Evolutionary conservation across 2,329 filamentous ascomycete species (phyloP), one percentile per base, ranked within the genome.

Genomic region (Fusarium globosum): DNA sequence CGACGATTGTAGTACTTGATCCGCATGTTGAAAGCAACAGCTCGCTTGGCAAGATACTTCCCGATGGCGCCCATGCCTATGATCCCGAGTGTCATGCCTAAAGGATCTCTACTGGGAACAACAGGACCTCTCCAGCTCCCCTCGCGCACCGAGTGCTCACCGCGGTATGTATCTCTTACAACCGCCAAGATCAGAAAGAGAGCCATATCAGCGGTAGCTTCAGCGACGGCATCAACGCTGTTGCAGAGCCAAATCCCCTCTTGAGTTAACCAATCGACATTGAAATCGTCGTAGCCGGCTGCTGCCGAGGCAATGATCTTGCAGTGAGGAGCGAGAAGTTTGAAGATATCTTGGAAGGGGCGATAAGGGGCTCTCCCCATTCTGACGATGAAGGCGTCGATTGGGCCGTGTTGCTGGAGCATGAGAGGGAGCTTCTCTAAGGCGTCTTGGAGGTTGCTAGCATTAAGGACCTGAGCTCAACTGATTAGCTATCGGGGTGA

Each of bases 221-320:
- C 85, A 0, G 87, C 84, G 2, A 87, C 87, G 0, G 87, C 88
- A 67, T 90, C 83, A 6, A 85, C 77, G 0, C 84, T 84, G 71
- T 88, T 90, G 79, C 86, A 89, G 73, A 90, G 89, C 79, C 82
- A 86, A 33, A 90, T 83, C 10, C 80, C 80, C 12, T 83, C 71
- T 18, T 64, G 45, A 0, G 84, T 83, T 75, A 86, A 80, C 81
- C 82, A 86, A 8, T 82, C 74, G 0, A 86, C 80, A 51, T 85
- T 82, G 43, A 86, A 85, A 70, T 86, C 83, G 65, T 87, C 84
- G 76, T 83, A 87, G 1, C 86, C 86, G 0, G 86, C 86, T 36
- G 82, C 83, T 2, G 83, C 84, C 0, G 86, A 88, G 7, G 81
- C 78, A 38, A 88, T 83, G 61, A 88, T 84, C 60, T 83, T 81